Evolutionary conservation across 2,329 filamentous ascomycete species (phyloP).

Genomic region (Penicillium polonicum): DNA sequence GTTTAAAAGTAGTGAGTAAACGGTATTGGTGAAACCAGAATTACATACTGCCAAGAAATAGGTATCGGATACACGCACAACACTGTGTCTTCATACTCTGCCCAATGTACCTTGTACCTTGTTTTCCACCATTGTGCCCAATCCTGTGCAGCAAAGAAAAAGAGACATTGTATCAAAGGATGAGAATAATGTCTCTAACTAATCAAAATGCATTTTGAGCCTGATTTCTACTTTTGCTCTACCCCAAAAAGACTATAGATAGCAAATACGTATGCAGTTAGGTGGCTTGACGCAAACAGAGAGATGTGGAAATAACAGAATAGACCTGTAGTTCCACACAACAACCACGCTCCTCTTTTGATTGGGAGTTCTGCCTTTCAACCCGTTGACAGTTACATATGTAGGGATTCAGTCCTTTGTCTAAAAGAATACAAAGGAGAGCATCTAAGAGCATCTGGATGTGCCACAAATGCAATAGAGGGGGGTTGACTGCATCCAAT

Average conservation of each 20-base stretch:
- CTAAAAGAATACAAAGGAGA: constrained; percentile 2
- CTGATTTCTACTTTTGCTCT: background rate
- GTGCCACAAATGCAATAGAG: constrained; percentile 1
- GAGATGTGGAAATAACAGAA: constrained; percentile 13
- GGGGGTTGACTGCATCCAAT: constrained; percentile 12
- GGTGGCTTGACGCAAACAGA: constrained; percentile 16
- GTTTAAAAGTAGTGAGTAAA: background rate
- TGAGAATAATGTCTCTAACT: background rate
- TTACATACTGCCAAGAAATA: constrained; percentile 12
- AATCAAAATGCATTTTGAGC: background rate
- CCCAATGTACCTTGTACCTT: constrained; percentile 10
- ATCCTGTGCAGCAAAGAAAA: background rate
- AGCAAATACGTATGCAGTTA: constrained; percentile 10
- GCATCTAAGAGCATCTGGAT: background rate
- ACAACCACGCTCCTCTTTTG: constrained; percentile 11
- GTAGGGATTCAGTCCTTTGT: constrained; percentile 11
- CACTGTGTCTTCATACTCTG: constrained; percentile 11
- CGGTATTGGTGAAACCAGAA: constrained; percentile 10
- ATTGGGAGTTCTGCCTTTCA: constrained; percentile 24
- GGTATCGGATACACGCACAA: constrained; percentile 19
- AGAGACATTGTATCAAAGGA: background rate
- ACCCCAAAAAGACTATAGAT: constrained; percentile 1
- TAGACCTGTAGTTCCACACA: constrained; percentile 14
- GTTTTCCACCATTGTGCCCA: background rate
- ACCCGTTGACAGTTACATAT: constrained; percentile 8